A percentile compares a stretch with the other conserved stretches of the same genome.
Conservation (phyloP, 768 basidiomycete species). For the Obba rivulosa region DNA sequence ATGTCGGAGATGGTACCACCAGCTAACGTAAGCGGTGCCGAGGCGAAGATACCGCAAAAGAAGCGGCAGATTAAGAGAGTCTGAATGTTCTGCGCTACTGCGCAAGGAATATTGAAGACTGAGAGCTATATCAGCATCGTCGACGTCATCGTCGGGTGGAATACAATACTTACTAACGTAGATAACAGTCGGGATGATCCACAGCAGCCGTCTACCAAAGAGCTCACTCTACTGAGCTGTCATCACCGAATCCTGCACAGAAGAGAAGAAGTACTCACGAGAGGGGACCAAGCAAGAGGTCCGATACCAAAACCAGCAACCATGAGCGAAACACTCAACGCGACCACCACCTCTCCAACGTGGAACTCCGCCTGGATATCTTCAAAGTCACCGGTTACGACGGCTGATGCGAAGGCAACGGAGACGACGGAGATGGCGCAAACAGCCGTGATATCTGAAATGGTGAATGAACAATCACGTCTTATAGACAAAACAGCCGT, state of each 20-base stretch:
- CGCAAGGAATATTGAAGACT: conserved; percentile 37
- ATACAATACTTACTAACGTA: conserved; percentile 28
- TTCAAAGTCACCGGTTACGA: conserved; percentile 33
- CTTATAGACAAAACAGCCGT: not conserved
- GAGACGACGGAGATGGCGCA: conserved; percentile 28
- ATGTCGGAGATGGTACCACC: conserved; percentile 31
- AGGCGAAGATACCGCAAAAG: conserved; percentile 36
- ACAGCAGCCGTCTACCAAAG: conserved; percentile 32
- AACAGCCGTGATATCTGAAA: conserved; percentile 25
- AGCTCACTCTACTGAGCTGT: conserved; percentile 29
- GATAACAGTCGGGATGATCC: conserved; percentile 32
- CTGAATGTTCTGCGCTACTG: conserved; percentile 33
- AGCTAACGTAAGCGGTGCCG: conserved; percentile 31
- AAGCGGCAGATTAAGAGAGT: conserved; percentile 38
- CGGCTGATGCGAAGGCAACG: conserved; percentile 32
- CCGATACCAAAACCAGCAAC: conserved; percentile 32
- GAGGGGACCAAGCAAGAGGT: conserved; percentile 24
- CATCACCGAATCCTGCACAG: conserved; percentile 14
- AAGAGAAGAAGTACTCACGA: conserved; percentile 9
- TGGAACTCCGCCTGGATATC: conserved; percentile 28
- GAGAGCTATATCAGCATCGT: not conserved
- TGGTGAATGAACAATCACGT: not conserved
- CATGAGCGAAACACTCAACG: conserved; percentile 32
- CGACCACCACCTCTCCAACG: conserved; percentile 27
- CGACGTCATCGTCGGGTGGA: not conserved